Evolutionary conservation across 495 filamentous ascomycete genomes (phyloP).

Genomic region (Xylaria bambusicola): DNA sequence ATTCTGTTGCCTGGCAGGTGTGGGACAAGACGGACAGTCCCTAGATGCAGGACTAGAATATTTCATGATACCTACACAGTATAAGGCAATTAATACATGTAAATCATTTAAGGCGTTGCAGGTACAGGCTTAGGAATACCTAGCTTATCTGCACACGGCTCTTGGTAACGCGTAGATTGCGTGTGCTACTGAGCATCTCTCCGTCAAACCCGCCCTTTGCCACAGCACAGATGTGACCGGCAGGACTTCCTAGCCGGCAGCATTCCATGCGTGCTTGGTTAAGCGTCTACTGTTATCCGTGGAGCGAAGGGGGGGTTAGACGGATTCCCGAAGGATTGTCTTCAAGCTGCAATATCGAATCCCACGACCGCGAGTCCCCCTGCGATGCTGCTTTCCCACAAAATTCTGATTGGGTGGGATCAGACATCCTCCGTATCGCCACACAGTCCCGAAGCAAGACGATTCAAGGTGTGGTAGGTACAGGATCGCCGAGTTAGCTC

Average conservation of each 20-base stretch:
- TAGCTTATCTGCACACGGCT: too few species aligned
- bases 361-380: not conserved
- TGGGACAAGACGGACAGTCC: too few species aligned
- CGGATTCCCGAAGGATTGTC: not conserved
- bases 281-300: not conserved
- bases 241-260: not conserved
- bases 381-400: not conserved
- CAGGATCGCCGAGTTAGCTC: not conserved
- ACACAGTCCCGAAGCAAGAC: not conserved
- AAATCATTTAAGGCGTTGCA: too few species aligned
- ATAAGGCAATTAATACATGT: too few species aligned
- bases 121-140: too few species aligned
- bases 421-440: not conserved
- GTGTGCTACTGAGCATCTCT: not conserved
- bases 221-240: not conserved
- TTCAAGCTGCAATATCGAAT: not conserved
- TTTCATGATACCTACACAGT: too few species aligned
- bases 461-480: not conserved
- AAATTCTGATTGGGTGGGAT: not conserved
- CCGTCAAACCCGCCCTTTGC: not conserved
- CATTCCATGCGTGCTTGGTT: not conserved
- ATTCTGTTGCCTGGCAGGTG: slow-evolving; percentile 1
- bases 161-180: too few species aligned
- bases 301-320: not conserved
- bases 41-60: too few species aligned